Base-by-base conservation (phyloP, 805 yeast genomes). In the Clavispora asparagi region DNA sequence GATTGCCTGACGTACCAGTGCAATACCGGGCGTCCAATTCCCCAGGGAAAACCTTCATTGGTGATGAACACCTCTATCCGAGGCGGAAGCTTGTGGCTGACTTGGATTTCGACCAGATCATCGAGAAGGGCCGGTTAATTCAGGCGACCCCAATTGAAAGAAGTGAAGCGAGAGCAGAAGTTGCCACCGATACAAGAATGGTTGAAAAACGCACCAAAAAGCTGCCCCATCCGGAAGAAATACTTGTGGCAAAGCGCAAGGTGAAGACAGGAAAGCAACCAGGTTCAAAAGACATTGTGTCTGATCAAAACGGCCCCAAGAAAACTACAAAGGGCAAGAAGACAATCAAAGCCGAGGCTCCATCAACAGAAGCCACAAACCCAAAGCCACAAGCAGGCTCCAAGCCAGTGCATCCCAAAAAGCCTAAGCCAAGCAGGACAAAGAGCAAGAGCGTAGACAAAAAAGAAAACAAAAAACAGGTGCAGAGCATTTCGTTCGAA, bases 71-170 rank as follows among this genome's bases (percentile, higher is more conserved):
- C 43, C 33, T 43, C n/a, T 33, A 59, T 27, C 62, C 62, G 13
- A 52, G 67, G 29, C 53, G 61, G 23, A 64, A 64, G 40, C 47
- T 61, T 17, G 67, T 64, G 14, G 67, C 67, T 1, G 60, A 61
- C 33, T 47, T 64, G 33, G 55, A 61, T 40, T 63, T 64, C 37
- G 60, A 58, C 28, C 65, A 64, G 44, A 62, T 64, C n/a, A 46
- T 64, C 25, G 51, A 51, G 16, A 57, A 57, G 43, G 58, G 58
- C 7, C 13, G 17, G 23, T 10, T 33, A 3, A 33, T 33, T 16
- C 37, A 33, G 10, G 25, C 7, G 23, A 6, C 25, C 6, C 37
- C 13, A 49, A 50, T 13, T 6, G 6, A 1, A 33, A n/a, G n/a
- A n/a, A 4, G 16, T n/a, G 10, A 2, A 2, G 32, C 7, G 14